Conservation (phyloP, 2,329 filamentous ascomycete species). For the Gyromitra esculenta region DNA sequence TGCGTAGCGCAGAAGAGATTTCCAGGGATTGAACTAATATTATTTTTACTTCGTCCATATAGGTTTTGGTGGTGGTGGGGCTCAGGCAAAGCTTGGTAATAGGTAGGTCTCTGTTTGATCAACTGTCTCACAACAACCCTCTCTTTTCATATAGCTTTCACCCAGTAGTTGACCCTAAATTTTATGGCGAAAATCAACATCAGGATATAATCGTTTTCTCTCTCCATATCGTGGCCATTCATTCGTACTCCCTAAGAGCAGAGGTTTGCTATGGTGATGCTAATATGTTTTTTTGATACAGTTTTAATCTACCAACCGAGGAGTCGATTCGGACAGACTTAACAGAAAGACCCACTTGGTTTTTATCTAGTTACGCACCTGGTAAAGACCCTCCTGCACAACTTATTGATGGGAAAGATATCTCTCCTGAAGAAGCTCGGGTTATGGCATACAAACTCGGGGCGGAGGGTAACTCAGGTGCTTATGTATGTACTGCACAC, state of each 20-base stretch:
- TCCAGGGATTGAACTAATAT: constrained; percentile 16
- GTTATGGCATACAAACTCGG: constrained; percentile 51
- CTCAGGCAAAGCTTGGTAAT: constrained; percentile 45
- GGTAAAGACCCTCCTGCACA: constrained; percentile 54
- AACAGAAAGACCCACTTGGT: constrained; percentile 52
- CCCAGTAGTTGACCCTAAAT: not conserved
- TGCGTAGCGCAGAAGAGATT: not conserved
- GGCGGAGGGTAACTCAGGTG: constrained; percentile 43
- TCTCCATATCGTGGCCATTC: not conserved
- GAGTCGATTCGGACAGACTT: constrained; percentile 52
- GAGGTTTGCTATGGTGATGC: not conserved
- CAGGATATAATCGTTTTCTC: not conserved
- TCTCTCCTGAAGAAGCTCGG: constrained; percentile 54
- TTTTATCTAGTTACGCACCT: constrained; percentile 54
- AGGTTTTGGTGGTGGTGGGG: constrained; percentile 38
- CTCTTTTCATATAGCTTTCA: not conserved
- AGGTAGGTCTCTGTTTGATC: constrained; percentile 28
- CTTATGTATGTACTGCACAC: constrained; percentile 43
- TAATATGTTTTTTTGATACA: constrained; percentile 17
- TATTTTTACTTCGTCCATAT: not conserved
- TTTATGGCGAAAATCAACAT: not conserved
- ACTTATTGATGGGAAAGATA: constrained; percentile 55
- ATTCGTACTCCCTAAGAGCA: not conserved
- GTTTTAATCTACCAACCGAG: constrained; percentile 47
- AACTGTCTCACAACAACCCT: not conserved